Evolutionary conservation across 805 yeast genomes (phyloP), one percentile per base, ranked within the genome.

Genomic region (Zygoascus biomembranicola): DNA sequence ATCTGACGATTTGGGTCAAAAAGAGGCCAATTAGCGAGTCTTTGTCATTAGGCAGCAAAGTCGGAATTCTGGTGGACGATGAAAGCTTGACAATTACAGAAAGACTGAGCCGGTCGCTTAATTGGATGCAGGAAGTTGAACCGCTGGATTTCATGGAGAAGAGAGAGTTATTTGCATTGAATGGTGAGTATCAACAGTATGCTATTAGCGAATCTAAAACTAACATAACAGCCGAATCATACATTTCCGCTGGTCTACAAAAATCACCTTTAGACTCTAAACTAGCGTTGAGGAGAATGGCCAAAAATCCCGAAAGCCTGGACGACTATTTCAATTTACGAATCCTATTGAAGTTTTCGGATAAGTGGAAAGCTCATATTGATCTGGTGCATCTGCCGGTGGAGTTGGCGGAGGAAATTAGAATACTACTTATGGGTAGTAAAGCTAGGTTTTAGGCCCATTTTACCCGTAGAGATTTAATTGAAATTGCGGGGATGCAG

Each of bases 261-360:
- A 18, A 19, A 5, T 23, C 52, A 5, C 47, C 80, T 3, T 64
- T 80, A 31, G 88, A 85, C 63, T 72, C 75, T 57, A 79, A 81
- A 61, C 62, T 80, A 20, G 84, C 83, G 57, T 65, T 84, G 28
- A 66, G 66, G 28, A 63, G 63, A 2, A 66, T 77, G 60, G 79
- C 80, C 1, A 54, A 55, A 2, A 58, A 60, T 0, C 84, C 85
- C 0, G 51, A 56, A 11, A 63, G 66, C 1, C 58, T 73, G 3
- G 84, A 82, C 48, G 87, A 84, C 52, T 66, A 85, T 51, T 80
- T 87, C 83, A 83, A 81, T 59, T 66, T 85, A 54, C 77, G 77
- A 55, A 64, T 85, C 49, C 66, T 85, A 8, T 82, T 85, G 68
- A 77, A 82, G 14, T 85, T 73, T 67, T 74, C 79, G 43, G 87